Evolutionary conservation across 176 grass and related monocot genomes (phyloP).

Genomic region (Carex littledalei): DNA sequence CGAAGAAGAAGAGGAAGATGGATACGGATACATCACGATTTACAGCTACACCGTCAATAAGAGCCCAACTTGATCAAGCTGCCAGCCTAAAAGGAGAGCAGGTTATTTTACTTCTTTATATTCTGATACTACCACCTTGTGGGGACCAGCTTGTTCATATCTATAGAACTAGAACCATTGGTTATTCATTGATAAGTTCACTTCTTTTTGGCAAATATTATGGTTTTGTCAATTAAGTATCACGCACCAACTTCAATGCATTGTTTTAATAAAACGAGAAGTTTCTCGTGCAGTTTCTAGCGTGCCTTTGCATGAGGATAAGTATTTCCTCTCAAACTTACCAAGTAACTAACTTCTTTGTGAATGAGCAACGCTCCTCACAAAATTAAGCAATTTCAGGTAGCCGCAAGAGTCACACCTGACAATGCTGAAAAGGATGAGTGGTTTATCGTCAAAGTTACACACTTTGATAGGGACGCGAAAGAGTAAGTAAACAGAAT

Average conservation of each 20-base stretch:
- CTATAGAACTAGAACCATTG: neutral
- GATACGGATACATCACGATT: constrained; percentile 66
- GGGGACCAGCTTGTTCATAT: neutral
- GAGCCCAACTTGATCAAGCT: constrained; percentile 86
- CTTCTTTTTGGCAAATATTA: neutral
- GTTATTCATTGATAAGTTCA: neutral
- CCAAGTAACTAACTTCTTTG: neutral
- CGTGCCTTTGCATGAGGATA: neutral
- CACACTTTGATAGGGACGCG: constrained; percentile 86
- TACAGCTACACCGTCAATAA: constrained; percentile 50
- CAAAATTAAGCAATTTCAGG: constrained; percentile 53
- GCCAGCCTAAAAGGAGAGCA: constrained; percentile 92
- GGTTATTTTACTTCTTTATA: constrained; percentile 38
- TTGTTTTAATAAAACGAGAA: neutral
- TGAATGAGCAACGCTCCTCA: neutral
- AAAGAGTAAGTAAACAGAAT: constrained; percentile 66
- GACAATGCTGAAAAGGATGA: constrained; percentile 91
- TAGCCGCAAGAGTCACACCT: constrained; percentile 76
- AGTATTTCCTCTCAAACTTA: neutral
- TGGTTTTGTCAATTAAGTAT: neutral
- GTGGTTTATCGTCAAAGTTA: constrained; percentile 93
- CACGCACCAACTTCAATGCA: neutral
- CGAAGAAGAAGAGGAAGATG: constrained; percentile 87
- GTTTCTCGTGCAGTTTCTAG: constrained; percentile 2
- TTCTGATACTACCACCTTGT: neutral